Evolutionary conservation across 202 grass and related monocot species (phyloP).

Genomic region (Zizania palustris): DNA sequence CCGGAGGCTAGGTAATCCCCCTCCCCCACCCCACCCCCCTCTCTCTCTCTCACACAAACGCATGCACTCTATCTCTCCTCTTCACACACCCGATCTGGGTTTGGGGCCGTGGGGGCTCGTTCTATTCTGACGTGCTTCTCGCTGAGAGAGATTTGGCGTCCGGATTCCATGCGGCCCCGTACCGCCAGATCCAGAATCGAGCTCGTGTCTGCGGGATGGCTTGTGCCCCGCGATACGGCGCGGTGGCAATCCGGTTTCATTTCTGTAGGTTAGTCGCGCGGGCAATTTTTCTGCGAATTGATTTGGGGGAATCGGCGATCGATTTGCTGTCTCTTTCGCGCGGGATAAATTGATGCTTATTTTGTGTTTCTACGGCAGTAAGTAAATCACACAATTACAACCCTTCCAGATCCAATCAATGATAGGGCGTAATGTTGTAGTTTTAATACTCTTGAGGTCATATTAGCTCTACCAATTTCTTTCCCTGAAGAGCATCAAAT

Average conservation of each 20-base stretch:
- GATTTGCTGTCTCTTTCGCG: not conserved
- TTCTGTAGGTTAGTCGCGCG: not conserved
- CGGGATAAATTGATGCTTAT: not conserved
- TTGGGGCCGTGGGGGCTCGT: not conserved
- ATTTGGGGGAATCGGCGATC: not conserved
- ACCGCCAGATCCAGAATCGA: conserved; percentile 38
- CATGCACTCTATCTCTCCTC: not conserved
- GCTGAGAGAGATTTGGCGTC: not conserved
- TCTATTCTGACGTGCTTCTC: not conserved
- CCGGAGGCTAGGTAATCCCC: conserved; percentile 32
- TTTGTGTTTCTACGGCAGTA: not conserved
- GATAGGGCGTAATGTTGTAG: not conserved
- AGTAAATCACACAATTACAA: not conserved
- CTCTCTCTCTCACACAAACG: not conserved
- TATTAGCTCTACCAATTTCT: not conserved
- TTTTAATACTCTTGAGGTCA: not conserved
- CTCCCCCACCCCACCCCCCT: not conserved
- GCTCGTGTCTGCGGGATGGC: not conserved
- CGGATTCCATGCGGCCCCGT: not conserved
- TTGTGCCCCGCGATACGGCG: not conserved
- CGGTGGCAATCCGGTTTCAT: not conserved
- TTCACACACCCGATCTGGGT: too few species aligned
- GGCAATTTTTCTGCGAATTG: not conserved
- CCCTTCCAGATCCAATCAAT: conserved; percentile 19
- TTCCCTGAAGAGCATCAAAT: not conserved